Base-by-base conservation (phyloP, 1,139 yeast species). In the Chernovozyma sophiae-reginae region DNA sequence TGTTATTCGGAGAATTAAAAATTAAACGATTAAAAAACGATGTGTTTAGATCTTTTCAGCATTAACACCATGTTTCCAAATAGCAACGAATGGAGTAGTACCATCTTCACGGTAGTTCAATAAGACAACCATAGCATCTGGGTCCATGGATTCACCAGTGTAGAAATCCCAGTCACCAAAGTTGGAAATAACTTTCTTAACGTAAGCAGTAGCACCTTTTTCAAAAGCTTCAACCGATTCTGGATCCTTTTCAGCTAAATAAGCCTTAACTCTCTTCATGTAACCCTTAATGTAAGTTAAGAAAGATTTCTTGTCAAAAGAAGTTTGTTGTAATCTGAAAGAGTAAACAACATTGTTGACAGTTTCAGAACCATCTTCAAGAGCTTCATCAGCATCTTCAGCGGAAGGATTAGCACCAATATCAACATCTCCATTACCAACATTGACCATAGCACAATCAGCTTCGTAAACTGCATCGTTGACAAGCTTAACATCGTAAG, bases 21-120 rank as follows among this genome's bases (percentile, higher is more conserved):
- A n/a, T n/a, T n/a, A 30, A 19, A 11, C 19, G 25, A 19, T 30
- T n/a, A 32, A 32, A 15, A 25, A 11, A 10, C 25, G 14, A 18
- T 12, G 22, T 25, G 47, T 58, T 80, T 87, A 90, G 77, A 89
- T 79, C 83, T 92, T 92, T 68, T 75, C 79, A 68, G 80, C 87
- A 58, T 69, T 74, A 53, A 86, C 81, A 80, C 97, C 98, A 72
- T 92, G 97, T 79, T 90, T 94, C 97, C 97, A 92, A 83, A 89
- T 81, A 53, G 90, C 87, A 62, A 92, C 94, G 77, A 64, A 94
- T 62, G 98, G 98, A 53, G 99, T 94, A 58, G 81, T 76, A 77
- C 98, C 99, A 65, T 92, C 97, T 77, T 92, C 98, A 77, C 99
- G 95, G 89, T 92, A 92, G 95, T 92, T 92, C 74, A 92, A 85